Evolutionary conservation across 805 yeast genomes (phyloP).

Genomic region (Tetrapisispora nanseiensis): DNA sequence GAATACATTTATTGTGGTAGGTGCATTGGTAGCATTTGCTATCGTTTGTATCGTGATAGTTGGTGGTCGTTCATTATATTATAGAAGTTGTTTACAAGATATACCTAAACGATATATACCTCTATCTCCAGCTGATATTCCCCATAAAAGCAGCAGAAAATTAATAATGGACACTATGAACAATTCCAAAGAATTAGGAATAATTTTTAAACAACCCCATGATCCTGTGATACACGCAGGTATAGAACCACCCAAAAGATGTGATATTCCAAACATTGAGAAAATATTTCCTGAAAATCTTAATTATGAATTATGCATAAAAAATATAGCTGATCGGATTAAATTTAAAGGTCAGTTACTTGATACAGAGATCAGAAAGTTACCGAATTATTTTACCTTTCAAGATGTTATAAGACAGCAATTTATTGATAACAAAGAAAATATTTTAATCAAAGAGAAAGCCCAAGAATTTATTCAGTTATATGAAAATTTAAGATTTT

Average conservation of each 20-base stretch:
- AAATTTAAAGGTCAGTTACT: slow-evolving; percentile 38
- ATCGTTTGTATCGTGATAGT: slow-evolving; percentile 42
- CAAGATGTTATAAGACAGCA: slow-evolving; percentile 16
- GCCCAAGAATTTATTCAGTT: slow-evolving; percentile 34
- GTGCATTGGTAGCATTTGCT: slow-evolving; percentile 55
- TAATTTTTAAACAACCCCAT: slow-evolving; percentile 34
- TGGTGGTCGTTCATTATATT: slow-evolving; percentile 48
- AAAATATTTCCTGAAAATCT: slow-evolving; percentile 32
- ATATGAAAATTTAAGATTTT: slow-evolving; percentile 62
- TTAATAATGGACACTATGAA: slow-evolving; percentile 34
- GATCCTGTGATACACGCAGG: slow-evolving; percentile 43
- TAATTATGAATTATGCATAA: slow-evolving; percentile 44
- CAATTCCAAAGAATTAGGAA: slow-evolving; percentile 35
- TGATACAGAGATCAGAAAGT: slow-evolving; percentile 26
- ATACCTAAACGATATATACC: slow-evolving; percentile 77
- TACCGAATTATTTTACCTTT: slow-evolving; percentile 17
- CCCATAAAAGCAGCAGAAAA: slow-evolving; percentile 33
- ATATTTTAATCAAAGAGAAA: slow-evolving; percentile 8
- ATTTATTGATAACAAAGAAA: slow-evolving; percentile 12
- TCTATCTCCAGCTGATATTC: slow-evolving; percentile 48
- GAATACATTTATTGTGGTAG: slow-evolving; percentile 71
- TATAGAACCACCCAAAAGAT: slow-evolving; percentile 35
- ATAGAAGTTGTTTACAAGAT: slow-evolving; percentile 52
- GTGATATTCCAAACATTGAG: slow-evolving; percentile 25
- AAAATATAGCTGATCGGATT: slow-evolving; percentile 51